Base-by-base conservation (phyloP, 257 asterid species). In the Leptodermis oblonga region DNA sequence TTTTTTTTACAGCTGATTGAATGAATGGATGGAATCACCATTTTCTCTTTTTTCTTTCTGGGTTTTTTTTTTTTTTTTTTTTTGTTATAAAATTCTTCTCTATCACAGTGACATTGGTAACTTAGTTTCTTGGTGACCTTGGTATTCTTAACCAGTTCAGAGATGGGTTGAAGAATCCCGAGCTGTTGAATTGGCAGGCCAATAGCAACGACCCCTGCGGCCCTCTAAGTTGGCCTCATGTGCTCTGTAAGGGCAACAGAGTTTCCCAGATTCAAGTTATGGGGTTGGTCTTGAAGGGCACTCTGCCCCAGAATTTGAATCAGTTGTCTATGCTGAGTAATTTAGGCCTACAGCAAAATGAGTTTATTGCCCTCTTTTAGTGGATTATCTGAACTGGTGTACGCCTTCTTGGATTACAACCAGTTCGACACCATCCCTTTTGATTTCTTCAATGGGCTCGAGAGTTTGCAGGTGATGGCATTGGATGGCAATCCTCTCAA, bases 241-340 rank as follows among this genome's bases (percentile, higher is more conserved):
- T 92, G 1, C 86, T 36, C 64, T 92, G 98, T 54, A 36, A 75
- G 13, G 84, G 74, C 25, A 69, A 61, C 71, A 77, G 96, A 43
- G 92, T 92, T 39, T 43, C 89, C 5, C 98, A 92, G 83, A 88
- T 92, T 87, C 96, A 92, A 79, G 98, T 86, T 7, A 81, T 89
- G 77, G 97, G 98, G 2, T 67, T 92, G 25, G n/a, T n/a, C n/a
- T n/a, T n/a, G n/a, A 82, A 81, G 55, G 98, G 98, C 51, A 86
- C 90, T 42, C 82, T 92, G 48, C 98, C 98, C 34, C 73, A 70
- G 34, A 86, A 80, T 41, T 77, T 92, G 78, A 92, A 92, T 49
- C 79, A 82, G 20, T 54, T 92, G 72, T 82, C 95, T 4, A 82
- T 5, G 75, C 53, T 92, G 77, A 62, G 77, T 34, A 83, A 92